phyloP scores from a whole-genome alignment of 331 rosid species.

The Acacia concinna region DNA sequence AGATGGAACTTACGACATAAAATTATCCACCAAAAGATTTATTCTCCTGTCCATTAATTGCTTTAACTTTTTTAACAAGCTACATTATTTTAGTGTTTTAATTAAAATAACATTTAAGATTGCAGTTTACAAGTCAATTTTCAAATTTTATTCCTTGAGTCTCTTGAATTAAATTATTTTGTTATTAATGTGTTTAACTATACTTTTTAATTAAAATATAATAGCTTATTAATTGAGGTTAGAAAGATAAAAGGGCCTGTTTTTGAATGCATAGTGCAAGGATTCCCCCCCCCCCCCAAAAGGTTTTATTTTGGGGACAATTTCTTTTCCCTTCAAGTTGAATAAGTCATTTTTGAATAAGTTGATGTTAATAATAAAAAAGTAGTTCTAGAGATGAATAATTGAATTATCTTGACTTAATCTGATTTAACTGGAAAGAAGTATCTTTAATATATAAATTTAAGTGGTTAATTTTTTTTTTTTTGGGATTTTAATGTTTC shows the following conservation, averaged over 20 bases:
- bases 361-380: neutral
- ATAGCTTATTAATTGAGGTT: too few species aligned
- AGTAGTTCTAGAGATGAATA: too few species aligned
- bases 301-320: neutral
- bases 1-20: neutral
- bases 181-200: neutral
- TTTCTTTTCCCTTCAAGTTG: neutral
- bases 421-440: neutral
- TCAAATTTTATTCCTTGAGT: neutral
- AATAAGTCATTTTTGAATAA: neutral
- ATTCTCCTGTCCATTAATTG: neutral
- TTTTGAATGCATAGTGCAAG: neutral
- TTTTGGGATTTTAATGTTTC: neutral
- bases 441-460: neutral
- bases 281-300: too few species aligned
- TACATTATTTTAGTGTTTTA: neutral
- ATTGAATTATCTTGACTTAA: neutral
- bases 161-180: neutral
- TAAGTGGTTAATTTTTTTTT: neutral
- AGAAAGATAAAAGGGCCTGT: neutral
- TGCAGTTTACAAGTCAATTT: neutral
- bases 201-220: neutral
- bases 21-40: neutral
- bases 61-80: neutral
- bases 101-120: neutral